Conservation (phyloP, 2,329 filamentous ascomycete species). For the Paecilomyces variotii region DNA sequence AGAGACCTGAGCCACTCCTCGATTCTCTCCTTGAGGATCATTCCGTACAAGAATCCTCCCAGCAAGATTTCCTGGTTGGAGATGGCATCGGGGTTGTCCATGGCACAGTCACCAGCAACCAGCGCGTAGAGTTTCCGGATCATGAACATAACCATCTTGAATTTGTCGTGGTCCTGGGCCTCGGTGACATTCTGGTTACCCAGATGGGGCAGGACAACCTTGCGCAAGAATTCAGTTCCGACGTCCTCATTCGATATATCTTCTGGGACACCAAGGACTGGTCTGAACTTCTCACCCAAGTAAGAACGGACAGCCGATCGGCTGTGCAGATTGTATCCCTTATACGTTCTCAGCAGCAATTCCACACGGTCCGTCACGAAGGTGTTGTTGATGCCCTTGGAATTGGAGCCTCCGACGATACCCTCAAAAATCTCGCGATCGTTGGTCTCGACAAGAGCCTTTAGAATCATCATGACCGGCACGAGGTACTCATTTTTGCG, state of each 20-base stretch:
- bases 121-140: constrained; percentile 89
- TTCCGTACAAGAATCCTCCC: constrained; percentile 86
- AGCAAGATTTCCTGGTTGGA: constrained; percentile 94
- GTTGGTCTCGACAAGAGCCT: constrained; percentile 90
- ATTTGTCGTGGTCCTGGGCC: constrained; percentile 82
- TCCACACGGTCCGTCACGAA: constrained; percentile 95
- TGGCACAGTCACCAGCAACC: constrained; percentile 82
- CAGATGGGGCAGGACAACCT: constrained; percentile 84
- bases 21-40: constrained; percentile 89
- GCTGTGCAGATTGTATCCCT: constrained; percentile 76
- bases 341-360: constrained; percentile 85
- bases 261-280: constrained; percentile 74
- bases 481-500: constrained; percentile 95
- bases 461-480: constrained; percentile 92
- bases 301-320: constrained; percentile 76
- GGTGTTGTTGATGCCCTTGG: constrained; percentile 73
- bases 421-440: constrained; percentile 93
- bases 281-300: constrained; percentile 82
- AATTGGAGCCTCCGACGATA: constrained; percentile 69
- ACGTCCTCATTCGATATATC: constrained; percentile 82
- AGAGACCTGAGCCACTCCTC: constrained; percentile 80
- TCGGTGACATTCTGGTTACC: constrained; percentile 79
- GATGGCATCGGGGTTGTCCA: constrained; percentile 93
- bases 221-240: constrained; percentile 82
- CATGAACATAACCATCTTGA: constrained; percentile 91